Evolutionary conservation across 2,329 filamentous ascomycete species (phyloP), one percentile per base, ranked within the genome.

Genomic region (Cladosporium sp.): DNA sequence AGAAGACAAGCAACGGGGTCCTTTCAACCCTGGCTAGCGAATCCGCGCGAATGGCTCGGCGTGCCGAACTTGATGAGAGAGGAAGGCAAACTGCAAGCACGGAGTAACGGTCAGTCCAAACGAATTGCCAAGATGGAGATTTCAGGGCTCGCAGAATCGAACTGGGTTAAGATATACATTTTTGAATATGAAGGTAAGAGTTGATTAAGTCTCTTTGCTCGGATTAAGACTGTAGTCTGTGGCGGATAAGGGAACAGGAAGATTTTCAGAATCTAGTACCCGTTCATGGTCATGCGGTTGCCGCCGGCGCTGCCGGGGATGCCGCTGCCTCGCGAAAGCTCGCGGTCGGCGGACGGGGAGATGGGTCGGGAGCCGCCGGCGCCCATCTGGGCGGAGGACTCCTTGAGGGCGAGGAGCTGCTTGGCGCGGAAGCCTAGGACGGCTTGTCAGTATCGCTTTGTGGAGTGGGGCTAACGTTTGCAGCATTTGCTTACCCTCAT

Each of bases 251-350:
- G 52, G 43, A 48, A 40, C 42, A 54, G 49, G 55, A 56, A 54
- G 53, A 51, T 59, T 56, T 54, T 57, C 22, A 43, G 49, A 33
- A 48, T 60, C 69, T 91, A 96, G 80, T 97, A 96, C 73, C 93
- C 93, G 76, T 97, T 98, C 90, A 97, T 95, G 62, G 90, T 95
- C 84, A 93, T 89, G 71, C 93, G 84, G 79, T 97, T 91, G 64
- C 91, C 72, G 92, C 85, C 48, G 48, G 48, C 48, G 86, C 92
- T 97, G 43, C 49, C 52, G 28, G 44, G 44, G 41, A 54, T 40
- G 22, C 52, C 52, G 46, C 52, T 54, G 44, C 52, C 52, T 48
- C 52, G 52, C 40, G 52, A 54, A 67, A 98, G 77, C 76, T 98
- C 93, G 61, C 93, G 85, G 62, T 98, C 93, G 53, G 93, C 92